Conservation (phyloP, 2,329 filamentous ascomycete genomes). For the Colletotrichum aenigma region DNA sequence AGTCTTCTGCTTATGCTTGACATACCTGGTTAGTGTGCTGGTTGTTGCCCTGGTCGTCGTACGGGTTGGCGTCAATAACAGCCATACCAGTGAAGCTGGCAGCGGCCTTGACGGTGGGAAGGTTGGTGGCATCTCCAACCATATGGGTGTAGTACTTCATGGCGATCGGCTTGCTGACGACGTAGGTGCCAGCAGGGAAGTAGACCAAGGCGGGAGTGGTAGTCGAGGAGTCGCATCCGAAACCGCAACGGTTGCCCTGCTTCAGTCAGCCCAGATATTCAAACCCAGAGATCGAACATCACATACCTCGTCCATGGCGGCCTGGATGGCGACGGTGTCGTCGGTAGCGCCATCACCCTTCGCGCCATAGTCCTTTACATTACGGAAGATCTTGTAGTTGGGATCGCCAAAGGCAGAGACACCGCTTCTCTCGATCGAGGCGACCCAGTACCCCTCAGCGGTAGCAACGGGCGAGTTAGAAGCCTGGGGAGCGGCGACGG, state of each 20-base stretch:
- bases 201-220: conserved; percentile 87
- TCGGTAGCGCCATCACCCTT: conserved; percentile 73
- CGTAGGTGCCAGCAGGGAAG: conserved; percentile 87
- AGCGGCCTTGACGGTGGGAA: conserved; percentile 78
- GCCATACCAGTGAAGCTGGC: conserved; percentile 81
- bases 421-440: conserved; percentile 72
- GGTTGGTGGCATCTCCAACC: conserved; percentile 75
- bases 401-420: conserved; percentile 63
- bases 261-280: background rate
- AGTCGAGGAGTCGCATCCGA: conserved; percentile 83
- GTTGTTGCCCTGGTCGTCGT: conserved; percentile 70
- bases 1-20: accelerated
- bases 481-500: conserved; percentile 17
- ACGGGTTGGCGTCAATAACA: conserved; percentile 88
- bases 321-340: conserved; percentile 88
- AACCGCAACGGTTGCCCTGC: conserved; percentile 76
- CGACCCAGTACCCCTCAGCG: conserved; percentile 71
- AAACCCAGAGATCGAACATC: no score
- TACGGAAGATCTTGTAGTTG: conserved; percentile 76
- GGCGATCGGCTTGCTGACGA: conserved; percentile 78
- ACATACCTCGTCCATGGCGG: conserved; percentile 36
- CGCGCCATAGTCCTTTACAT: conserved; percentile 78
- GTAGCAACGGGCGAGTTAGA: conserved; percentile 25
- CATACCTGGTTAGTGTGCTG: conserved; percentile 77
- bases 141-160: conserved; percentile 95